Conservation (phyloP, 345 rosid genomes). For the Acer yangbiense region DNA sequence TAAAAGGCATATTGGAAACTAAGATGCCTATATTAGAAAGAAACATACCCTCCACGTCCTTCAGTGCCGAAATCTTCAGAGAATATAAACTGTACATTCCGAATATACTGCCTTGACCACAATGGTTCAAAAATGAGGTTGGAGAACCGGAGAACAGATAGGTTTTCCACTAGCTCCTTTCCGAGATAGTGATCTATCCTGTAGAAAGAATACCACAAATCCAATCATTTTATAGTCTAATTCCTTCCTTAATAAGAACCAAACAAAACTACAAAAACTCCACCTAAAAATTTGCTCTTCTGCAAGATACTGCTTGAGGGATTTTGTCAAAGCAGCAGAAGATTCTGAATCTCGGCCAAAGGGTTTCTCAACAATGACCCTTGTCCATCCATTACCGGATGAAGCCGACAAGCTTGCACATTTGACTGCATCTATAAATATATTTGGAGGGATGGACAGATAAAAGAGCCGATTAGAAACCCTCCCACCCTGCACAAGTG, state of each 20-base stretch:
- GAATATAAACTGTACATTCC: conserved; percentile 88
- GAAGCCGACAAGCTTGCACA: conserved; percentile 92
- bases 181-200: conserved; percentile 99
- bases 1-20: not conserved
- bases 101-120: conserved; percentile 96
- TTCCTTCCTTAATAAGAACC: conserved; percentile 11
- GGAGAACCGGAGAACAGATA: conserved; percentile 96
- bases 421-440: conserved; percentile 88
- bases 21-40: conserved; percentile 10
- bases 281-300: conserved; percentile 99
- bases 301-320: conserved; percentile 74
- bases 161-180: conserved; percentile 95
- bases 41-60: conserved; percentile 96
- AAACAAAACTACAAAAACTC: conserved; percentile 11
- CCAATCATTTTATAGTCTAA: conserved; percentile 22
- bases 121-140: conserved; percentile 96
- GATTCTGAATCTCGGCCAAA: conserved; percentile 98
- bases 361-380: conserved; percentile 99
- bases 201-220: conserved; percentile 30
- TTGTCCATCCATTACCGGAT: conserved; percentile 91
- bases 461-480: conserved; percentile 93
- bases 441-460: conserved; percentile 93
- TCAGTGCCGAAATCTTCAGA: conserved; percentile 99
- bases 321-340: conserved; percentile 87
- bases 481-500: conserved; percentile 62